A percentile compares a stretch with the other conserved stretches of the same genome.
These are phyloP conservation scores for Xylaria venustula DNA, from an alignment of 495 filamentous ascomycete genomes.

Conservation along the genomic window DNA sequence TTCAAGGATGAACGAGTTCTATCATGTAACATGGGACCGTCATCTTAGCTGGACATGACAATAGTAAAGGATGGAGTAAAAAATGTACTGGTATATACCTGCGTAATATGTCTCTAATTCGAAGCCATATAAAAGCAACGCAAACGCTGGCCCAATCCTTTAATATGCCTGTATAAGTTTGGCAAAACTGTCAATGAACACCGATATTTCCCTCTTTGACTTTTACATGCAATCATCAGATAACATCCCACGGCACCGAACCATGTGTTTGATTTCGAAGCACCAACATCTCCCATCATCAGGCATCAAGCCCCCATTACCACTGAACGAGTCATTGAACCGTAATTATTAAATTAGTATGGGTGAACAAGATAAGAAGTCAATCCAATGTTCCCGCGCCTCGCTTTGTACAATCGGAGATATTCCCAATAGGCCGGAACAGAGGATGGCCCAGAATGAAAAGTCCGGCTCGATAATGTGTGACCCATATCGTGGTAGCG, in stretches of 20 bases:
- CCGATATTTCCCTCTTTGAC: background rate
- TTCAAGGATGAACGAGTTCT: background rate
- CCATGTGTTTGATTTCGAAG: background rate
- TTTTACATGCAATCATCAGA: constrained; percentile 15
- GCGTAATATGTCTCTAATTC: constrained; percentile 9
- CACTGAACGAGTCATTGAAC: constrained; percentile 22
- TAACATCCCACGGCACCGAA: constrained; percentile 7
- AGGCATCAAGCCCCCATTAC: constrained; percentile 25
- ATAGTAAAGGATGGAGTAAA: background rate
- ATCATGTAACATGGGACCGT: background rate
- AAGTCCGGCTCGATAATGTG: constrained; percentile 25
- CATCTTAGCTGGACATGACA: background rate
- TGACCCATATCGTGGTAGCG: constrained; percentile 23
- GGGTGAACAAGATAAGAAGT: constrained; percentile 13
- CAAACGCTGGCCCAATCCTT: constrained; percentile 1
- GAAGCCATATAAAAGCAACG: constrained; percentile 1
- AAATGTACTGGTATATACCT: constrained; percentile 5
- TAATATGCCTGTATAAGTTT: background rate
- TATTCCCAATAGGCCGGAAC: background rate
- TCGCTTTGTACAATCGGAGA: constrained; percentile 22
- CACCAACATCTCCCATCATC: background rate
- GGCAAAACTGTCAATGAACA: constrained; percentile 10
- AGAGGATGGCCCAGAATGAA: constrained; percentile 26
- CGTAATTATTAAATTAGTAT: constrained; percentile 31
- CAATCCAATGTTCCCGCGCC: constrained; percentile 14